Conservation (phyloP, 768 basidiomycete genomes). For the Megacollybia marginata region DNA sequence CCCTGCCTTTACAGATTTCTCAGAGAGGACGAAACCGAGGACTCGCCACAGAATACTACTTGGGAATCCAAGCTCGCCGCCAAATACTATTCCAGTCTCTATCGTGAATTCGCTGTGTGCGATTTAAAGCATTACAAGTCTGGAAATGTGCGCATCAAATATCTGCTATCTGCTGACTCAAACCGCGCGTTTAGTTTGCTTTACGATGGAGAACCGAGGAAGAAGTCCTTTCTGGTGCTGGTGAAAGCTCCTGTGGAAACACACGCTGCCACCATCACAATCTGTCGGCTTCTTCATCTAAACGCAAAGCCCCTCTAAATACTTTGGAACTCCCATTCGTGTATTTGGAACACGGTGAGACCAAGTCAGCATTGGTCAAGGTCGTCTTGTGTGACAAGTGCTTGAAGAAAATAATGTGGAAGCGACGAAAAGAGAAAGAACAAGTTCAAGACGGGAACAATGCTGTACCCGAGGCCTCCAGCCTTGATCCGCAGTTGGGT, state of each 20-base stretch:
- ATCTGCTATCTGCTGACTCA: not conserved
- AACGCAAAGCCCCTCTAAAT: conserved; percentile 30
- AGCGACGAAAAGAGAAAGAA: conserved; percentile 44
- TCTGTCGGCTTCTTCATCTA: conserved; percentile 14
- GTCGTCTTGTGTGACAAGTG: conserved; percentile 80
- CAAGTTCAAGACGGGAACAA: conserved; percentile 8
- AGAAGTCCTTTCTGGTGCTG: conserved; percentile 81
- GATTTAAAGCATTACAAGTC: conserved; percentile 96
- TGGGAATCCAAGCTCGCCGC: conserved; percentile 86
- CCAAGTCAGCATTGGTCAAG: conserved; percentile 83
- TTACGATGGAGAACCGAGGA: conserved; percentile 91
- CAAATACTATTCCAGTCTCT: conserved; percentile 84
- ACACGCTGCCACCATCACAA: conserved; percentile 73
- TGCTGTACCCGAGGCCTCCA: not conserved
- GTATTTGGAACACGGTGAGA: conserved; percentile 72
- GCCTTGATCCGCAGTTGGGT: too few relatives aligned
- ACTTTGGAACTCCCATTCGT: conserved; percentile 89
- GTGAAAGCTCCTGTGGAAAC: conserved; percentile 86
- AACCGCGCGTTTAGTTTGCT: conserved; percentile 49
- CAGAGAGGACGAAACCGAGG: conserved; percentile 42
- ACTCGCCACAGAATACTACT: conserved; percentile 21
- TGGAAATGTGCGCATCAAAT: conserved; percentile 54
- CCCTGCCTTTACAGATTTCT: conserved; percentile 51
- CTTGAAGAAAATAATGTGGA: conserved; percentile 81
- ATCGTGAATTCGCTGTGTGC: conserved; percentile 87